Evolutionary conservation across 148 eudicot genomes (phyloP).

Genomic region (Beta vulgaris): DNA sequence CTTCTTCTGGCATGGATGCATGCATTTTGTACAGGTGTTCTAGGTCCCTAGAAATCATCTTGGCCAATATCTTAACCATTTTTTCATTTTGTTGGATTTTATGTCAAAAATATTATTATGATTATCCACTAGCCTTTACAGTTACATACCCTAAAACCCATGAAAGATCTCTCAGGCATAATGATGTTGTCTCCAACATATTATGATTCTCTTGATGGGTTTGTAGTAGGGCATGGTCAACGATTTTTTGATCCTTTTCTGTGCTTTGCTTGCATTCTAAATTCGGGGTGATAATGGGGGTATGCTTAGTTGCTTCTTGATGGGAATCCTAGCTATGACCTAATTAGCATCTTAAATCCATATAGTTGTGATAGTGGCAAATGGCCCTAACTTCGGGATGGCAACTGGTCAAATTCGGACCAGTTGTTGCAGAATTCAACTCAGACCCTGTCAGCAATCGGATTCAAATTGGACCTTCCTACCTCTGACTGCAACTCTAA

Average conservation of each 20-base stretch:
- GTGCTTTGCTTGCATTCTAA: background rate
- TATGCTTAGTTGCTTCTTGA: background rate
- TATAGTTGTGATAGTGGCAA: background rate
- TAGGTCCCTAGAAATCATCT: background rate
- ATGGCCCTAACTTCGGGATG: no score
- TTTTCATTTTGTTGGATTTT: background rate
- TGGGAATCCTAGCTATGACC: background rate
- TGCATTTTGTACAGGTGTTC: background rate
- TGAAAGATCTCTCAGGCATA: background rate
- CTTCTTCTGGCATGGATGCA: slow-evolving; percentile 6
- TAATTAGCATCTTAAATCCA: no score
- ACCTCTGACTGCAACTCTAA: no score
- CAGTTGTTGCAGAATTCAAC: no score
- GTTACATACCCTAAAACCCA: background rate
- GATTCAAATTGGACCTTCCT: no score
- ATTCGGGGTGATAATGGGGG: background rate
- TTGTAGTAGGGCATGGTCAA: background rate
- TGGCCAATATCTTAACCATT: background rate
- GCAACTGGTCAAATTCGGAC: no score
- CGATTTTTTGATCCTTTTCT: background rate
- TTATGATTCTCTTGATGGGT: background rate
- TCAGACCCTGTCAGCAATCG: no score
- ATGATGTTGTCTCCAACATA: background rate
- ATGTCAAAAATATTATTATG: background rate
- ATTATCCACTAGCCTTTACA: background rate